Evolutionary conservation across 371 early-diverging fungal genomes (phyloP).

Genomic region (Amoeboaphelidium protococcarum): DNA sequence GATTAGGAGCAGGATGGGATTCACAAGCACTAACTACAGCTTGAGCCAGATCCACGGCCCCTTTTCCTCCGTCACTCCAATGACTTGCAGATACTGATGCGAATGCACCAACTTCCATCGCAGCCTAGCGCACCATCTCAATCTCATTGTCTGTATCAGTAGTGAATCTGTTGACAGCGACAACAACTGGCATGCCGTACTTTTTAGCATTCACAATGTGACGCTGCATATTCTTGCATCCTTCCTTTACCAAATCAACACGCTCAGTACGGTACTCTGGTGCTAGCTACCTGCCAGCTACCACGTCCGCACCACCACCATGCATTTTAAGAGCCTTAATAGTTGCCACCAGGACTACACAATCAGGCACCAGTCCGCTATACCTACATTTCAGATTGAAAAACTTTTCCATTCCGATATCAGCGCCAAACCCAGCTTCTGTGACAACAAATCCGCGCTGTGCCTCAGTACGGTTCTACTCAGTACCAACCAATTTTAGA

Average conservation of each 20-base stretch:
- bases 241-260: slow-evolving; percentile 45
- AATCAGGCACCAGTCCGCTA: slow-evolving; percentile 59
- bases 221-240: slow-evolving; percentile 52
- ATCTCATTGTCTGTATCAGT: slow-evolving; percentile 69
- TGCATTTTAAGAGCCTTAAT: slow-evolving; percentile 86
- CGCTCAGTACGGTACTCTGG: slow-evolving; percentile 64
- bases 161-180: slow-evolving; percentile 69
- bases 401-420: slow-evolving; percentile 96
- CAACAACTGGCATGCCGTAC: slow-evolving; percentile 72
- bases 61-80: slow-evolving; percentile 77
- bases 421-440: slow-evolving; percentile 94
- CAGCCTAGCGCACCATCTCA: slow-evolving; percentile 35
- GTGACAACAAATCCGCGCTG: slow-evolving; percentile 76
- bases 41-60: slow-evolving; percentile 60
- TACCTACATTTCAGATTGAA: slow-evolving; percentile 89
- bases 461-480: slow-evolving; percentile 15
- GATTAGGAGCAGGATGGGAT: slow-evolving; percentile 1
- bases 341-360: slow-evolving; percentile 87
- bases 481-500: slow-evolving; percentile 54
- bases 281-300: slow-evolving; percentile 63
- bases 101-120: slow-evolving; percentile 55
- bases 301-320: slow-evolving; percentile 85
- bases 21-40: slow-evolving; percentile 56
- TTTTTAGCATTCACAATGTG: slow-evolving; percentile 71
- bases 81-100: slow-evolving; percentile 61